Percentiles rank a stretch among this genome's conserved stretches.
Conservation (phyloP, 352 stramenopile genomes). For the Globisporangium alternatum region DNA sequence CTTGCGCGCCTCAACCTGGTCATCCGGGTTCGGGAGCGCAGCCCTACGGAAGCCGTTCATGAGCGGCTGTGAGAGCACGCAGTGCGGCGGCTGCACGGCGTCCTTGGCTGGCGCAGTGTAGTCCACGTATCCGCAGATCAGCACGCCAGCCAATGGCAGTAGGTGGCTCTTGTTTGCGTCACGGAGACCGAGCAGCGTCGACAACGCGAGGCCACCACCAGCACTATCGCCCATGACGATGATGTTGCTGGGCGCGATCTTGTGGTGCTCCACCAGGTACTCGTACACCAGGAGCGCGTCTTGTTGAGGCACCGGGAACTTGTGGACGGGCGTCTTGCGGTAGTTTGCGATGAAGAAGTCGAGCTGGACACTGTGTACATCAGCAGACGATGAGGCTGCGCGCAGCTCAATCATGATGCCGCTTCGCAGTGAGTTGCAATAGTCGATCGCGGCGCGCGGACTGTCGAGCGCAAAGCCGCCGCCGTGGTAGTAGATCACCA, state of each 20-base stretch:
- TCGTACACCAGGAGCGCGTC: slow-evolving; percentile 20
- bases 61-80: slow-evolving; percentile 13
- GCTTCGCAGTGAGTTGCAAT: slow-evolving; percentile 7
- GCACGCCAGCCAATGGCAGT: slow-evolving; percentile 16
- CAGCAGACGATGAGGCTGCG: slow-evolving; percentile 14
- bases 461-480: slow-evolving; percentile 44
- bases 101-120: slow-evolving; percentile 4
- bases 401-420: no score
- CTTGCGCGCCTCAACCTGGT: slow-evolving; percentile 2
- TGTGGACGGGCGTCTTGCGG: slow-evolving; percentile 18
- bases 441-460: slow-evolving; percentile 29
- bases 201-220: slow-evolving; percentile 16
- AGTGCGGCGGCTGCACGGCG: slow-evolving; percentile 12
- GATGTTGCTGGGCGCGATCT: slow-evolving; percentile 13
- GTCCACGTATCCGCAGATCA: slow-evolving; percentile 23
- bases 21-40: slow-evolving; percentile 5
- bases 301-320: slow-evolving; percentile 17
- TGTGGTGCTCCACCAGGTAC: slow-evolving; percentile 16
- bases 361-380: slow-evolving; percentile 16
- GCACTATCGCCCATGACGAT: slow-evolving; percentile 20
- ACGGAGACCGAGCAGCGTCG: slow-evolving; percentile 17
- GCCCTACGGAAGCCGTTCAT: slow-evolving; percentile 6
- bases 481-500: slow-evolving; percentile 57
- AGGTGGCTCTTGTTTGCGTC: slow-evolving; percentile 1
- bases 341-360: slow-evolving; percentile 29